phyloP scores from a whole-genome alignment of 164 flowering plant species.

The Sedum album region DNA sequence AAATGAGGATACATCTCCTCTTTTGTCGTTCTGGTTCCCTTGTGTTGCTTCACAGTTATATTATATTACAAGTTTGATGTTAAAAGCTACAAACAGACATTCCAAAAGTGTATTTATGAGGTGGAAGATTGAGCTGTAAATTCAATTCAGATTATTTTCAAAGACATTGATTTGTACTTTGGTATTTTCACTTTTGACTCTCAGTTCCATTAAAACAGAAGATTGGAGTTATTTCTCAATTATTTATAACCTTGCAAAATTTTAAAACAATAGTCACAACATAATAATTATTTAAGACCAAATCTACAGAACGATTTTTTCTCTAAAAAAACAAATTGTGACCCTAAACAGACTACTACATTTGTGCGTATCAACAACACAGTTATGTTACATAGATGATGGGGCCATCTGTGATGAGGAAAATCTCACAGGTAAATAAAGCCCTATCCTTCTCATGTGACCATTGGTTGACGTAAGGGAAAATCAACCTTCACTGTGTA shows the following conservation, averaged over 20 bases:
- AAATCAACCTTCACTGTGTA: not conserved
- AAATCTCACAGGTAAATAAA: not conserved
- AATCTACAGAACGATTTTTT: too few relatives aligned
- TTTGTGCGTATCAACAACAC: not conserved
- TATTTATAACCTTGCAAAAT: too few relatives aligned
- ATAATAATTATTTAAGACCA: too few relatives aligned
- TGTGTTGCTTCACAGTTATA: not conserved
- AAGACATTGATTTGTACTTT: not conserved
- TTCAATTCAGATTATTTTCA: not conserved
- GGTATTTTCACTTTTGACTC: too few relatives aligned
- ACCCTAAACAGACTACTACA: not conserved
- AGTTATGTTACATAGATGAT: not conserved
- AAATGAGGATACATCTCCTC: not conserved
- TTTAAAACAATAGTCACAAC: too few relatives aligned
- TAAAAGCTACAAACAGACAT: not conserved
- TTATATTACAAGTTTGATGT: not conserved
- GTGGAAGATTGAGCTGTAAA: slow-evolving; percentile 1
- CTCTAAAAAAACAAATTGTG: too few relatives aligned
- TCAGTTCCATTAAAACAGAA: too few relatives aligned
- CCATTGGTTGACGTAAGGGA: not conserved
- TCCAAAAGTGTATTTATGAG: not conserved
- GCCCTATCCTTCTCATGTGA: not conserved
- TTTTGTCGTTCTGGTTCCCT: not conserved
- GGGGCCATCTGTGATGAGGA: not conserved
- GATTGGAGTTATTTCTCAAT: too few relatives aligned